Conservation (phyloP, 495 filamentous ascomycete species). For the Penicillium paradoxum region DNA sequence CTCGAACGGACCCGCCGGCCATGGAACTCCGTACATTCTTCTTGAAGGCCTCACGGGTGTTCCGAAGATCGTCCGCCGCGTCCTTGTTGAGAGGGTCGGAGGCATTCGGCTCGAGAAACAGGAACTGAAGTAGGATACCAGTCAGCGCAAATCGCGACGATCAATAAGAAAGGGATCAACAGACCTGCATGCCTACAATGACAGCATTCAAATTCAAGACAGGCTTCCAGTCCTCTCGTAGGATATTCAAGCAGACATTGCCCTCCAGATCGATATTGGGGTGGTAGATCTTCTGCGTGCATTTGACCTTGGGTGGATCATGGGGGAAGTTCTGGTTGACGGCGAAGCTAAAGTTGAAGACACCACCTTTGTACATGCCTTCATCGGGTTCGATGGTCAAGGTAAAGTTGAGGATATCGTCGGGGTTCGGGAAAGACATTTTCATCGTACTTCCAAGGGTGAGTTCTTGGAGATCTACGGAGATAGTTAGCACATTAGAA, state of each 20-base stretch:
- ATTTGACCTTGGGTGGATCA: constrained; percentile 96
- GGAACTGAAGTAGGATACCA: constrained; percentile 53
- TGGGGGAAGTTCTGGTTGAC: constrained; percentile 96
- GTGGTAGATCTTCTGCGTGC: constrained; percentile 97
- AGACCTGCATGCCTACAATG: constrained; percentile 86
- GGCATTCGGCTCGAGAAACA: constrained; percentile 96
- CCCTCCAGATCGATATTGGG: constrained; percentile 98
- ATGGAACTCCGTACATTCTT: constrained; percentile 81
- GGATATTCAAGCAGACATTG: constrained; percentile 95
- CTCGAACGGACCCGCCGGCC: constrained; percentile 73
- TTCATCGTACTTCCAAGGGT: constrained; percentile 87
- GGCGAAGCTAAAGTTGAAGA: constrained; percentile 84
- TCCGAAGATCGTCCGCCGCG: constrained; percentile 85
- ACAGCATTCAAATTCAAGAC: constrained; percentile 95
- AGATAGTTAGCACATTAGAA: neutral
- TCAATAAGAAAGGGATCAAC: constrained; percentile 10
- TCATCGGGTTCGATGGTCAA: constrained; percentile 94
- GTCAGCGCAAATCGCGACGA: neutral
- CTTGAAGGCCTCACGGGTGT: constrained; percentile 81
- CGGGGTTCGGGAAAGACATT: constrained; percentile 86
- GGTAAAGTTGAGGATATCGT: constrained; percentile 94
- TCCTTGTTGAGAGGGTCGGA: constrained; percentile 98
- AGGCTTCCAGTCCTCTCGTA: constrained; percentile 98
- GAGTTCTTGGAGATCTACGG: constrained; percentile 82
- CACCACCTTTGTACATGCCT: constrained; percentile 92